Evolutionary conservation across 331 rosid genomes (phyloP), one percentile per base, ranked within the genome.

Genomic region (Ulmus americana): DNA sequence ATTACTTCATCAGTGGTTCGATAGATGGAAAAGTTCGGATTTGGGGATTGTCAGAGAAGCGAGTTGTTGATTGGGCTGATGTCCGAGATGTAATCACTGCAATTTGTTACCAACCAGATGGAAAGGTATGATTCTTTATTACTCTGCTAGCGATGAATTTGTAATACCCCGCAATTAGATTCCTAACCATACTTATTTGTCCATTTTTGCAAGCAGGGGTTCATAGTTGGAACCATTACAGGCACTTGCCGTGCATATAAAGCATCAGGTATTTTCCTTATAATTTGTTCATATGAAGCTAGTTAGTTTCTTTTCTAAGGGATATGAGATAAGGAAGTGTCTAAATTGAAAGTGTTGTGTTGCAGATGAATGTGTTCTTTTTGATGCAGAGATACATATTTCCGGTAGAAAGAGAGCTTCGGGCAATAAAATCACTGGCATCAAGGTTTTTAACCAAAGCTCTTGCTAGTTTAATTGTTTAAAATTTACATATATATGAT

Each of bases 41-140:
- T 61, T 92, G 98, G 98, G 89, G 96, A 3, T 40, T 85, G 39
- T 68, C 49, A 6, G 86, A 86, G 68, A 80, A 79, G 64, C 81
- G 95, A 35, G 98, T 92, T 40, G 89, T 85, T 74, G 98, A 92
- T 44, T 92, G 98, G 98, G 87, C 77, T 20, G 89, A 87, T 70
- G 69, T 74, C 38, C 72, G 78, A 51, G 97, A 92, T 61, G 85
- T 85, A 8, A 87, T 92, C 59, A 92, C 86, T 55, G 98, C 98
- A 18, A 61, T 92, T 69, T 78, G 86, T 70, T 85, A 86, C 65
- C 82, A 67, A 61, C 95, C 95, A 22, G 84, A 85, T 73, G 98
- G 95, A 44, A 84, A 85, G 60, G 98, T 87, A 80, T 39, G 88
- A 39, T 56, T 67, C 39, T 51, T 55, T 55, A 61, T 28, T 57